Percentiles rank a stretch among this genome's conserved stretches.
Conservation (phyloP, 2,329 filamentous ascomycete species). For the Rhynchosporium graminicola region DNA sequence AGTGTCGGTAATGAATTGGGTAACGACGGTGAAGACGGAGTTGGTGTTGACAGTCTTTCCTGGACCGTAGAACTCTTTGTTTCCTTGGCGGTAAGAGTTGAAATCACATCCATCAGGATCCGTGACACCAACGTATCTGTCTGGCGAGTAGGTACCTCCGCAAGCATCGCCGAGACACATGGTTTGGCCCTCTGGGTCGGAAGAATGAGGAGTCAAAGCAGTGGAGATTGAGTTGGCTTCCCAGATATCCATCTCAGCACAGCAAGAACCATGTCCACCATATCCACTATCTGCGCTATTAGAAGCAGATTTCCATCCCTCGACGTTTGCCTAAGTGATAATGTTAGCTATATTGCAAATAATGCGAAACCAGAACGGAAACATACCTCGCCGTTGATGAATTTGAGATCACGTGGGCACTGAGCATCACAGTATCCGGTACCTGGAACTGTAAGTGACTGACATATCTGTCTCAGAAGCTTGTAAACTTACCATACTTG, state of each 20-base stretch:
- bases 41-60: conserved; percentile 55
- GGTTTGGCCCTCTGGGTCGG: conserved; percentile 46
- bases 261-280: conserved; percentile 61
- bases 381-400: conserved; percentile 51
- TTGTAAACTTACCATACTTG: conserved; percentile 47
- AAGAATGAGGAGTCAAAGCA: conserved; percentile 60
- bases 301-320: conserved; percentile 50
- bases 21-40: conserved; percentile 57
- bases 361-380: background rate
- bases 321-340: conserved; percentile 51
- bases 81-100: conserved; percentile 61
- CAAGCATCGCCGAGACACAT: conserved; percentile 45
- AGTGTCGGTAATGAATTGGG: conserved; percentile 56
- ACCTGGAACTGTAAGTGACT: conserved; percentile 6
- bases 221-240: conserved; percentile 61
- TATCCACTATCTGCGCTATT: conserved; percentile 54
- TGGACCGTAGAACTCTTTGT: conserved; percentile 56
- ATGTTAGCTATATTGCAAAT: background rate
- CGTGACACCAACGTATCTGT: conserved; percentile 56
- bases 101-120: conserved; percentile 65
- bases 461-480: background rate
- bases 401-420: conserved; percentile 54
- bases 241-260: conserved; percentile 69
- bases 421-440: conserved; percentile 65
- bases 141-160: conserved; percentile 45